Conservation (phyloP, 2,329 filamentous ascomycete species). For the Diaporthe citriasiana region DNA sequence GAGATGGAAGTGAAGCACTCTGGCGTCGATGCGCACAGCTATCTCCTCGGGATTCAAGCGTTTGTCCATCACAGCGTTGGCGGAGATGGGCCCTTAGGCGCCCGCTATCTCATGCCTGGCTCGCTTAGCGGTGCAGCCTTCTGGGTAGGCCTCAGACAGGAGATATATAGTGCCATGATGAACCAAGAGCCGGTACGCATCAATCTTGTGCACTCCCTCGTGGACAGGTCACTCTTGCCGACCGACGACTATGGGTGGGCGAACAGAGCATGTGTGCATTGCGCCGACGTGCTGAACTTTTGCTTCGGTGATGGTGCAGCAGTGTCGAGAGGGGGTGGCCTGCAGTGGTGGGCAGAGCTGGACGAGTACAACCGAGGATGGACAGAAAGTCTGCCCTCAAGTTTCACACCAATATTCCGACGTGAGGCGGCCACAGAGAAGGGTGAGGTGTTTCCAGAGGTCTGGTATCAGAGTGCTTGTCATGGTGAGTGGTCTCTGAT, state of each 20-base stretch:
- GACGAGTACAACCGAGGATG: conserved; percentile 62
- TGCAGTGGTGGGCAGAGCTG: conserved; percentile 59
- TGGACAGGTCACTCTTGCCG: conserved; percentile 64
- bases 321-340: conserved; percentile 47
- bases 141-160: conserved; percentile 70
- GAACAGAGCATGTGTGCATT: conserved; percentile 72
- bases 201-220: conserved; percentile 63
- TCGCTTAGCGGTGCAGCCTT: conserved; percentile 67
- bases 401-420: conserved; percentile 69
- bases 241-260: conserved; percentile 70
- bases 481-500: conserved; percentile 58
- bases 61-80: conserved; percentile 57
- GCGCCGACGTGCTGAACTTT: conserved; percentile 74
- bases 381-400: conserved; percentile 61
- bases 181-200: conserved; percentile 62
- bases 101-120: conserved; percentile 56
- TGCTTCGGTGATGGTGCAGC: conserved; percentile 64
- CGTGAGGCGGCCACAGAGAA: conserved; percentile 50
- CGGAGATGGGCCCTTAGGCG: conserved; percentile 45
- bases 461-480: conserved; percentile 70
- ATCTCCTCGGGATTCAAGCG: conserved; percentile 61
- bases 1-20: conserved; percentile 64
- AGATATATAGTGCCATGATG: conserved; percentile 70
- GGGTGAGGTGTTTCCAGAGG: conserved; percentile 66
- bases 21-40: conserved; percentile 62